Evolutionary conservation across 495 filamentous ascomycete species (phyloP).

Genomic region (Pseudevernia furfuracea): DNA sequence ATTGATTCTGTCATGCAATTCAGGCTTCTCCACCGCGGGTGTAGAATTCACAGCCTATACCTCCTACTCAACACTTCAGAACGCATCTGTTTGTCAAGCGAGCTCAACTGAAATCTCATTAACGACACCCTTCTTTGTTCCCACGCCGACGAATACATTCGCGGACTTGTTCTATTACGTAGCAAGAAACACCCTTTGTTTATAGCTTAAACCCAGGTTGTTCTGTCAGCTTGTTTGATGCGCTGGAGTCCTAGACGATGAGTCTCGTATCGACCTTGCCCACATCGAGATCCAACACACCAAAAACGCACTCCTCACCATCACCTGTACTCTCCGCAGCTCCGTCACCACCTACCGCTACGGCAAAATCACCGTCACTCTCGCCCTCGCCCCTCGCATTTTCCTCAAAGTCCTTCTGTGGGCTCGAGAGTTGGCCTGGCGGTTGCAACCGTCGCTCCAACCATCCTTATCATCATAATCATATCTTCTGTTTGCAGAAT

Average conservation of each 20-base stretch:
- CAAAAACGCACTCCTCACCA: neutral
- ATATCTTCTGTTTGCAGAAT: too few relatives aligned
- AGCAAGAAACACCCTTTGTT: neutral
- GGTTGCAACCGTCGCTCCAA: too few relatives aligned
- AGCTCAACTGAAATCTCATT: neutral
- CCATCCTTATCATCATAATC: too few relatives aligned
- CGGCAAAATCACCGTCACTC: neutral
- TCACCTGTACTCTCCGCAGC: neutral
- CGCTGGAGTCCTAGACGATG: neutral
- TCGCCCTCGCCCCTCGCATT: neutral
- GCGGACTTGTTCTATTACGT: neutral
- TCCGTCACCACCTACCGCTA: neutral
- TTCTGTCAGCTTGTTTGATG: neutral
- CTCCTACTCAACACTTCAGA: neutral
- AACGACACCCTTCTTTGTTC: neutral
- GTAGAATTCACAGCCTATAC: neutral
- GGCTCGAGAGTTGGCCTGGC: too few relatives aligned
- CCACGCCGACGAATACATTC: neutral
- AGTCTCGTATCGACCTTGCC: neutral
- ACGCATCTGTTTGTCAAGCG: neutral
- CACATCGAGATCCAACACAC: neutral
- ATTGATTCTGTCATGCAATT: neutral
- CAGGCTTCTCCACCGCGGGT: neutral
- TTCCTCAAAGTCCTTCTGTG: neutral
- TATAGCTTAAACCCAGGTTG: neutral